phyloP scores from a whole-genome alignment of 352 stramenopile genomes.

The Plasmopara halstedii region DNA sequence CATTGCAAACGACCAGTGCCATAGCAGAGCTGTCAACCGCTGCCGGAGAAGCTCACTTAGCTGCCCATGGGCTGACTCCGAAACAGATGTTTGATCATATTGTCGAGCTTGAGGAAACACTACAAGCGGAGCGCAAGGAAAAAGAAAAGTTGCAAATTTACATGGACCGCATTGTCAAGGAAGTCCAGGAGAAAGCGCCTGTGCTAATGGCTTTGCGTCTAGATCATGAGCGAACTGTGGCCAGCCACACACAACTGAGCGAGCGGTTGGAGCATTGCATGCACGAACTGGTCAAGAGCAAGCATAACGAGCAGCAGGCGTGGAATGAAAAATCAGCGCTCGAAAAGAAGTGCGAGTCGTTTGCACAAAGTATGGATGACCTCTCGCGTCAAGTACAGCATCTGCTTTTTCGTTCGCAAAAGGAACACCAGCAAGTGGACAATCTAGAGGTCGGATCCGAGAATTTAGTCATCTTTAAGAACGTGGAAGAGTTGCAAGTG shows the following conservation, averaged over 20 bases:
- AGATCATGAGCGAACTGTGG: slow-evolving; percentile 86
- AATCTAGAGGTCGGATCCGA: slow-evolving; percentile 38
- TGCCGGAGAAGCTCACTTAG: slow-evolving; percentile 55
- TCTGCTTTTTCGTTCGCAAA: slow-evolving; percentile 66
- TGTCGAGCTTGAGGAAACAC: slow-evolving; percentile 78
- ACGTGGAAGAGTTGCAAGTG: slow-evolving; percentile 85
- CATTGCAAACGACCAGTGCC: slow-evolving; percentile 39
- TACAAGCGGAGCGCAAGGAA: slow-evolving; percentile 66
- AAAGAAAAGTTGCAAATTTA: slow-evolving; percentile 87
- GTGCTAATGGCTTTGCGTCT: slow-evolving; percentile 83
- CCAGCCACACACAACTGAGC: slow-evolving; percentile 72
- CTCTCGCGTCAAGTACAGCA: slow-evolving; percentile 91
- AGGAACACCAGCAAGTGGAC: slow-evolving; percentile 24
- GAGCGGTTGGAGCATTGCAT: slow-evolving; percentile 56
- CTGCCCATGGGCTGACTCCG: slow-evolving; percentile 58
- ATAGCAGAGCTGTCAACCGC: slow-evolving; percentile 55
- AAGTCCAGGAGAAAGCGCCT: slow-evolving; percentile 89
- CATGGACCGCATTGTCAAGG: slow-evolving; percentile 87
- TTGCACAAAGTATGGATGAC: slow-evolving; percentile 81
- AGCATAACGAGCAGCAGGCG: slow-evolving; percentile 60
- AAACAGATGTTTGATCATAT: slow-evolving; percentile 89
- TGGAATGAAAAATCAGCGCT: slow-evolving; percentile 52
- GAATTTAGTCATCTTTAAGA: slow-evolving; percentile 80
- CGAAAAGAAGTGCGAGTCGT: slow-evolving; percentile 63
- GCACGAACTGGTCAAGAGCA: slow-evolving; percentile 63